A percentile compares a stretch with the other conserved stretches of the same genome.
Conservation (phyloP, 768 basidiomycete species). For the Xerocomus potaroensis region DNA sequence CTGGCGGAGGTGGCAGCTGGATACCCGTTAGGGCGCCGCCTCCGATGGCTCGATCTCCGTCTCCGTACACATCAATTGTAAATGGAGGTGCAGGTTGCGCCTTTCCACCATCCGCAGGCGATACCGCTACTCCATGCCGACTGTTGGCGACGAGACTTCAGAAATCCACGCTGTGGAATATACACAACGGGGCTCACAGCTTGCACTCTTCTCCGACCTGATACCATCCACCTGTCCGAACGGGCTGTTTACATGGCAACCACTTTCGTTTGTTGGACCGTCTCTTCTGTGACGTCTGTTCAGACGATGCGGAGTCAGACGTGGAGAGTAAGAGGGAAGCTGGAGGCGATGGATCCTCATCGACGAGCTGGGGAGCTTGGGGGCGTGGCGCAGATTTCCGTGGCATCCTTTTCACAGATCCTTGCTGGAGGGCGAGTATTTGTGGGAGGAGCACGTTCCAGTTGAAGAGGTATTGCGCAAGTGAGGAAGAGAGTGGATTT, state of each 20-base stretch:
- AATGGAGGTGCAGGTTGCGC: constrained; percentile 4
- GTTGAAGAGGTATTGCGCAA: constrained; percentile 12
- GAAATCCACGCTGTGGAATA: background rate
- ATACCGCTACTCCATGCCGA: constrained; percentile 19
- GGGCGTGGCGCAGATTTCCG: constrained; percentile 2
- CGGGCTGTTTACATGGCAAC: constrained; percentile 39
- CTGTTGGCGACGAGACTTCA: constrained; percentile 4
- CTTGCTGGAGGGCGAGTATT: constrained; percentile 9
- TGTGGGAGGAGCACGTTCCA: constrained; percentile 20
- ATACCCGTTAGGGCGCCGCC: constrained; percentile 22
- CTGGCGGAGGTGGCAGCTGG: constrained; percentile 12
- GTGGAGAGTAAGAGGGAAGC: constrained; percentile 22
- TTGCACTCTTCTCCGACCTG: constrained; percentile 38
- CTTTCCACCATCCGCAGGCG: constrained; percentile 14
- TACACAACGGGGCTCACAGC: constrained; percentile 33
- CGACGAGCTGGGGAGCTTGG: constrained; percentile 10
- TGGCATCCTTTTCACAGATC: background rate
- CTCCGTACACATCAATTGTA: constrained; percentile 3
- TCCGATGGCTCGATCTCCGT: constrained; percentile 21
- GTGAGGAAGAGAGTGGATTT: constrained; percentile 12
- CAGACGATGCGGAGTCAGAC: constrained; percentile 17
- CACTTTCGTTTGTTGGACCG: constrained; percentile 24
- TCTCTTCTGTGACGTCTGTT: constrained; percentile 1
- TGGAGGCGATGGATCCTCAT: constrained; percentile 19
- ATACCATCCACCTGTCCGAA: constrained; percentile 41